phyloP scores from a whole-genome alignment of 345 rosid genomes.

The Salix suchowensis region DNA sequence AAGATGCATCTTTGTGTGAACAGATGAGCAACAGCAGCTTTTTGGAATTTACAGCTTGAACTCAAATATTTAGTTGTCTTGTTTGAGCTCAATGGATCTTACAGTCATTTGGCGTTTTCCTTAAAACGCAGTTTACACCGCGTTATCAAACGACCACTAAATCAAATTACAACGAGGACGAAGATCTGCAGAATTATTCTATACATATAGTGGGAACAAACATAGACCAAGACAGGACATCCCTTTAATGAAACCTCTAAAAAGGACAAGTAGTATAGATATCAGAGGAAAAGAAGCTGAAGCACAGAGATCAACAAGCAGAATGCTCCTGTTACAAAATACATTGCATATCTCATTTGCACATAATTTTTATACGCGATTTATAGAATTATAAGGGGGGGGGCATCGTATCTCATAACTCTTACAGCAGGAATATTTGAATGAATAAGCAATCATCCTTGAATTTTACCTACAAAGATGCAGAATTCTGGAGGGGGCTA shows the following conservation, averaged over 20 bases:
- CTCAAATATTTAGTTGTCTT: too few species aligned
- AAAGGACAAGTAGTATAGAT: background rate
- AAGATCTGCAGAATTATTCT: background rate
- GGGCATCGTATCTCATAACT: conserved; percentile 15
- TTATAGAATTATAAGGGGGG: conserved; percentile 12
- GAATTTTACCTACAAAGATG: conserved; percentile 26
- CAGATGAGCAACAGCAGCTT: background rate
- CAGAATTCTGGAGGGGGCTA: conserved; percentile 4
- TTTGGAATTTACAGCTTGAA: background rate
- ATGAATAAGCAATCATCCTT: conserved; percentile 17
- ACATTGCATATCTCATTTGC: conserved; percentile 23
- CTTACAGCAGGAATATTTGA: conserved; percentile 19
- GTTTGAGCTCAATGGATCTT: background rate
- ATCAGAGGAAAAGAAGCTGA: conserved; percentile 4
- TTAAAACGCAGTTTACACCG: too few species aligned
- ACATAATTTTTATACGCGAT: conserved; percentile 19
- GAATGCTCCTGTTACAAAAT: conserved; percentile 10
- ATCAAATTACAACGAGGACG: background rate
- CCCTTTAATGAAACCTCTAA: background rate
- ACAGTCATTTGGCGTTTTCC: background rate
- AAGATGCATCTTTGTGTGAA: background rate
- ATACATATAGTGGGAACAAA: background rate
- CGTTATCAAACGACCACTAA: too few species aligned
- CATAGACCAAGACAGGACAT: background rate
- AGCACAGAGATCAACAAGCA: background rate